These are phyloP conservation scores for Astrothelium subdiscretum DNA, from an alignment of 495 filamentous ascomycete species.

Conservation along the genomic window DNA sequence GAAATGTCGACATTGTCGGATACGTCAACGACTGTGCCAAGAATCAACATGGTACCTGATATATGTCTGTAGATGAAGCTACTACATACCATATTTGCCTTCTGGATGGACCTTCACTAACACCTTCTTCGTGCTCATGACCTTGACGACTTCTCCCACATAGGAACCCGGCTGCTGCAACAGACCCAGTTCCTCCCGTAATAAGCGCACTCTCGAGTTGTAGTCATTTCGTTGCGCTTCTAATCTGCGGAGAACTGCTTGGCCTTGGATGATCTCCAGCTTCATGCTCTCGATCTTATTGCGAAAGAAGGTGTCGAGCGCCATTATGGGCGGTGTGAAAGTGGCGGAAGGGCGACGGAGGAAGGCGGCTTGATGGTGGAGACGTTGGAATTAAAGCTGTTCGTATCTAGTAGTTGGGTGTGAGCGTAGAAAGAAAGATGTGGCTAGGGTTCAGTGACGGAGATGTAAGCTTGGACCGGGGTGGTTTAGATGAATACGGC, in stretches of 20 bases:
- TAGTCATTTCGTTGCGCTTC: conserved; percentile 99
- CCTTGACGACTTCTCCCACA: conserved; percentile 97
- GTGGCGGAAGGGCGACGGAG: background rate
- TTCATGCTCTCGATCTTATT: conserved; percentile 99
- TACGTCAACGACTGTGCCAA: conserved; percentile 76
- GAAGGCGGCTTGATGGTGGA: background rate
- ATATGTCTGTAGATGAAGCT: background rate
- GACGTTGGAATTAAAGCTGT: background rate
- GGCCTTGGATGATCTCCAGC: conserved; percentile 97
- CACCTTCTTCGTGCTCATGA: conserved; percentile 99
- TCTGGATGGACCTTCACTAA: conserved; percentile 98
- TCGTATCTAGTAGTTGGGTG: background rate
- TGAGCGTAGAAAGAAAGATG: background rate
- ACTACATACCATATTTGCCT: conserved; percentile 91
- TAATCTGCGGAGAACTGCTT: conserved; percentile 84
- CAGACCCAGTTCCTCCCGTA: conserved; percentile 91
- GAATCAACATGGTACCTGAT: background rate
- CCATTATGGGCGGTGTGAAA: conserved; percentile 49
- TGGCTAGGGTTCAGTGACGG: no score
- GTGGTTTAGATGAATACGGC: no score
- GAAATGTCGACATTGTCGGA: conserved; percentile 85
- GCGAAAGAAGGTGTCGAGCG: conserved; percentile 97
- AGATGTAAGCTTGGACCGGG: background rate
- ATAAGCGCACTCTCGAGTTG: conserved; percentile 90
- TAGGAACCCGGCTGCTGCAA: conserved; percentile 97